Conservation (phyloP, 345 rosid genomes). For the Arabidopsis suecica region DNA sequence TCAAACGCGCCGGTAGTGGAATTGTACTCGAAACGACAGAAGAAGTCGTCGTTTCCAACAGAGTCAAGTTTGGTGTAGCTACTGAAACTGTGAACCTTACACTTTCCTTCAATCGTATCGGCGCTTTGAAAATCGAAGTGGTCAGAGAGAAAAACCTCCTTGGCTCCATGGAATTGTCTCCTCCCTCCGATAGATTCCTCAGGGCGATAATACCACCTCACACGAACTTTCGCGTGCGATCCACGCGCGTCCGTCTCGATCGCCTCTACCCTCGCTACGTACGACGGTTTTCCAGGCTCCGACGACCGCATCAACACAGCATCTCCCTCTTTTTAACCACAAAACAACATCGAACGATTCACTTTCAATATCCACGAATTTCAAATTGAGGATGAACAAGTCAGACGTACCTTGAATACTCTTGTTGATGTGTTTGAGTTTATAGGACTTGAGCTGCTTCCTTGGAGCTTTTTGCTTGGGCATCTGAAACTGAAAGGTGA, state of each 20-base stretch:
- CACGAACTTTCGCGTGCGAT: constrained; percentile 70
- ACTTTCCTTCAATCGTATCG: constrained; percentile 92
- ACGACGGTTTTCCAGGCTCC: constrained; percentile 79
- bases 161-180: constrained; percentile 93
- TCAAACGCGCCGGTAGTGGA: constrained; percentile 81
- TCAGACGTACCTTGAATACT: constrained; percentile 67
- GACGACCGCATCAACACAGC: constrained; percentile 94
- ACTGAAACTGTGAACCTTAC: constrained; percentile 86
- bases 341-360: constrained; percentile 8
- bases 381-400: background rate
- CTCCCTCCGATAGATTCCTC: constrained; percentile 98
- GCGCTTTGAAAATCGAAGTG: constrained; percentile 88
- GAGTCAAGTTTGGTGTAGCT: constrained; percentile 88
- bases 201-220: constrained; percentile 97
- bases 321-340: constrained; percentile 66
- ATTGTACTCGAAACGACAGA: constrained; percentile 96
- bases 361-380: background rate
- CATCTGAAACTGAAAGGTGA: constrained; percentile 56
- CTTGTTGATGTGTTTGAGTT: constrained; percentile 76
- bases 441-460: constrained; percentile 74
- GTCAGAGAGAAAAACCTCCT: constrained; percentile 92
- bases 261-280: constrained; percentile 89
- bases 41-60: constrained; percentile 95
- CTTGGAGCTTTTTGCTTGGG: constrained; percentile 79
- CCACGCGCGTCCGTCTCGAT: constrained; percentile 89